These are phyloP conservation scores for Magnolia kwangsiensis DNA, from an alignment of 164 flowering plant genomes.

Conservation along the genomic window DNA sequence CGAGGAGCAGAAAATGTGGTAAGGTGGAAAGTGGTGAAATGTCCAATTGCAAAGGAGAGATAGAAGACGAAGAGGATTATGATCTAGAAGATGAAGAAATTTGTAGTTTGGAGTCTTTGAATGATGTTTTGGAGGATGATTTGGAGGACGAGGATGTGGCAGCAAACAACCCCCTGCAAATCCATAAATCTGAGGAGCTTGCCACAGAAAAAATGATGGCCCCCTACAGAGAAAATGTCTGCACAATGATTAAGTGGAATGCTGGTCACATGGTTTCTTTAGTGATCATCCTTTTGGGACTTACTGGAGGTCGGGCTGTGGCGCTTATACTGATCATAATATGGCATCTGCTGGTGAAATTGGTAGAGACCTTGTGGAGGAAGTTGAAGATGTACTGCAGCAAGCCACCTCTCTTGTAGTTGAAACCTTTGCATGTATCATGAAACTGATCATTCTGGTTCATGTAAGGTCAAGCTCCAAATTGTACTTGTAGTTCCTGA, in stretches of 20 bases:
- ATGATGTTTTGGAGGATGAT: not conserved
- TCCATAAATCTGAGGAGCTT: too few relatives aligned
- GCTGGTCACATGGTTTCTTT: slow-evolving; percentile 27
- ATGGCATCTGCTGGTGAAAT: slow-evolving; percentile 31
- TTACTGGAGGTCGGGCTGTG: slow-evolving; percentile 40
- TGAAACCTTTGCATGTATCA: slow-evolving; percentile 1
- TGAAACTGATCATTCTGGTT: not conserved
- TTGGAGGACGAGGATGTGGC: not conserved
- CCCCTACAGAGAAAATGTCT: not conserved
- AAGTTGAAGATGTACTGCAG: not conserved
- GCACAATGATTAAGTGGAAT: slow-evolving; percentile 1
- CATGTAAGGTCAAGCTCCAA: slow-evolving; percentile 6
- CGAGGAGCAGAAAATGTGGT: slow-evolving; percentile 15
- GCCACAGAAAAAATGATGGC: too few relatives aligned
- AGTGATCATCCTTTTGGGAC: slow-evolving; percentile 43
- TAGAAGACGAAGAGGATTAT: slow-evolving; percentile 4
- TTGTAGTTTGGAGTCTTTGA: not conserved
- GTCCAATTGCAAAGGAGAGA: not conserved
- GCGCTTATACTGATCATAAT: slow-evolving; percentile 34
- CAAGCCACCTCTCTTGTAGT: not conserved
- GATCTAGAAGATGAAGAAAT: slow-evolving; percentile 1
- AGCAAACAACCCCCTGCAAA: not conserved
- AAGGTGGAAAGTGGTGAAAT: not conserved
- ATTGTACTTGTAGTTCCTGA: slow-evolving; percentile 4
- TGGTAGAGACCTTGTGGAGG: slow-evolving; percentile 6